These are phyloP conservation scores for Ceratobasidium sp. DNA, from an alignment of 1,284 basidiomycete species.

Conservation along the genomic window DNA sequence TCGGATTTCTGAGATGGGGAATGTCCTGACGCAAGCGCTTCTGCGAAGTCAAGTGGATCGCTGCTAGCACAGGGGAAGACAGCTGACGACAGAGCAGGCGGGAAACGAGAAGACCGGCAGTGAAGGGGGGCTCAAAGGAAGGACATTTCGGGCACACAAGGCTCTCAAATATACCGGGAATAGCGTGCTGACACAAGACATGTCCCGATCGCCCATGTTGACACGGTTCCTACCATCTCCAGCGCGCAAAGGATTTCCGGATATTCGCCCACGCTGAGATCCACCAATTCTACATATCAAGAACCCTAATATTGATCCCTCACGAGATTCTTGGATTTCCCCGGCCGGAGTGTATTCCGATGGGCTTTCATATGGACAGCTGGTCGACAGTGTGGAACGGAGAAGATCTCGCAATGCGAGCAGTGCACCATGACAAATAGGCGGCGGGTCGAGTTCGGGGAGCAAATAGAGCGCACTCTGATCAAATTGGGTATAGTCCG, in stretches of 20 bases:
- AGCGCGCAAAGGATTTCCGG: slow-evolving; percentile 26
- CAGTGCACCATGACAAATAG: not conserved
- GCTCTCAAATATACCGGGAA: not conserved
- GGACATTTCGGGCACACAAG: slow-evolving; percentile 17
- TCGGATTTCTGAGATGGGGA: not conserved
- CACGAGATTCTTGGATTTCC: not conserved
- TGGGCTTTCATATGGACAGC: not conserved
- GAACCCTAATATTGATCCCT: not conserved
- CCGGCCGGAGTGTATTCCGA: not conserved
- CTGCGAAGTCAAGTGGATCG: not conserved
- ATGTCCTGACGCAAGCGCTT: slow-evolving; percentile 1
- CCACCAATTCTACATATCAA: not conserved
- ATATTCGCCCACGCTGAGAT: slow-evolving; percentile 15
- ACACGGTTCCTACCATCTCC: slow-evolving; percentile 9
- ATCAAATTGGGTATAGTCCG: too few relatives aligned
- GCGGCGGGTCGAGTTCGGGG: slow-evolving; percentile 14
- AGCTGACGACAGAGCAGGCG: not conserved
- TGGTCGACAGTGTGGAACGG: not conserved
- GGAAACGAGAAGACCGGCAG: not conserved
- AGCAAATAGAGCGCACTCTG: too few relatives aligned
- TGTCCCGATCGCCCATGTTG: not conserved
- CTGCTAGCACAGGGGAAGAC: not conserved
- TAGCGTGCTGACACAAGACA: not conserved
- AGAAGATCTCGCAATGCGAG: not conserved
- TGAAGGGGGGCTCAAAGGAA: slow-evolving; percentile 3